phyloP scores from a whole-genome alignment of 2,329 filamentous ascomycete species.

The Pseudovirgaria hyperparasitica region DNA sequence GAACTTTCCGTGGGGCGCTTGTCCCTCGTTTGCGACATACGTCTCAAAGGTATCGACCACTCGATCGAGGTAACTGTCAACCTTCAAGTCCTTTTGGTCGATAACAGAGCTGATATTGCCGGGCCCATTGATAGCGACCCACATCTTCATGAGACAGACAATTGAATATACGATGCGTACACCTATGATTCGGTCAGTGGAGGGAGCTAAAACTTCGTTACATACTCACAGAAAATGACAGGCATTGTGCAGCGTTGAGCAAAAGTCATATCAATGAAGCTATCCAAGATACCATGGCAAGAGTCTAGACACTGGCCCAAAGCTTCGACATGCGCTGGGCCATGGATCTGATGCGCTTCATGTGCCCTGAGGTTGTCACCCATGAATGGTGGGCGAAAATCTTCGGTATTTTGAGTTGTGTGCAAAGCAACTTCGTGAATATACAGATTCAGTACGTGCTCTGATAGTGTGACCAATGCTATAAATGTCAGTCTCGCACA shows the following conservation, averaged over 20 bases:
- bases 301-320: slow-evolving; percentile 33
- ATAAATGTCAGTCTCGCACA: slow-evolving; percentile 4
- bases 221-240: slow-evolving; percentile 30
- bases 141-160: slow-evolving; percentile 48
- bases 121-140: slow-evolving; percentile 39
- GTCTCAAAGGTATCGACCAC: slow-evolving; percentile 33
- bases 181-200: slow-evolving; percentile 16
- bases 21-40: slow-evolving; percentile 26
- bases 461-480: slow-evolving; percentile 30
- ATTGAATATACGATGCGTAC: slow-evolving; percentile 44
- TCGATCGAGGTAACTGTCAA: slow-evolving; percentile 33
- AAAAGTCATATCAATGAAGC: slow-evolving; percentile 35
- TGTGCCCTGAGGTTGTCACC: slow-evolving; percentile 26
- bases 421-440: slow-evolving; percentile 39
- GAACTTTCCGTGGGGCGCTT: slow-evolving; percentile 34
- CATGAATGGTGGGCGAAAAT: slow-evolving; percentile 32
- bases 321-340: slow-evolving; percentile 33
- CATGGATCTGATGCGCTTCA: slow-evolving; percentile 28
- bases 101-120: slow-evolving; percentile 37
- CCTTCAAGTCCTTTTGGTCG: slow-evolving; percentile 32
- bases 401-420: slow-evolving; percentile 25
- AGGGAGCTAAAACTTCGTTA: slow-evolving; percentile 8
- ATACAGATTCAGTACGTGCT: slow-evolving; percentile 36
- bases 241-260: slow-evolving; percentile 31
- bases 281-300: slow-evolving; percentile 34